These are phyloP conservation scores for Allomyces arbusculus DNA, from an alignment of 192 early-diverging fungal genomes.

Conservation along the genomic window DNA sequence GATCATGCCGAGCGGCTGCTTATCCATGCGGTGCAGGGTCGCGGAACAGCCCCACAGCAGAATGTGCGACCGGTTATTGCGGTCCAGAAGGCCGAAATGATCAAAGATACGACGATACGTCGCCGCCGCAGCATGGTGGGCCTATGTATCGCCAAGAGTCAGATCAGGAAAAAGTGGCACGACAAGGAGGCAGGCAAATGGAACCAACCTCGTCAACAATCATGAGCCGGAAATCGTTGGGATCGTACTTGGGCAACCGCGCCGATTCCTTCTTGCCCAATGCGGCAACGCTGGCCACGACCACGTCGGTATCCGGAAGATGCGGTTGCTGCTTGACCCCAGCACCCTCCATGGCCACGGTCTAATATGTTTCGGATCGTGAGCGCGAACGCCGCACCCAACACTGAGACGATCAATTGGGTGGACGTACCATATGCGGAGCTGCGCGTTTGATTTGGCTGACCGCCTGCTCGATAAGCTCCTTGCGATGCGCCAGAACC, in stretches of 20 bases:
- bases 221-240: conserved; percentile 57
- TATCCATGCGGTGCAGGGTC: conserved; percentile 69
- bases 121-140: conserved; percentile 68
- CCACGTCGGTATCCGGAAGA: conserved; percentile 34
- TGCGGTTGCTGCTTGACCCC: conserved; percentile 38
- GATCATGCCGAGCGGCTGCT: conserved; percentile 30
- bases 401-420: background rate
- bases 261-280: conserved; percentile 29
- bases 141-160: conserved; percentile 16
- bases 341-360: conserved; percentile 30
- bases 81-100: conserved; percentile 34
- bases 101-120: conserved; percentile 53
- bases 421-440: conserved; percentile 28
- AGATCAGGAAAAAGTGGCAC: background rate
- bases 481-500: conserved; percentile 73
- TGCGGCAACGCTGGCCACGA: conserved; percentile 57
- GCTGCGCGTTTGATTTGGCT: conserved; percentile 36
- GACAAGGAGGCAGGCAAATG: background rate
- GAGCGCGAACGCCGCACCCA: background rate
- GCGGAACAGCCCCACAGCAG: conserved; percentile 87
- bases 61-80: conserved; percentile 19
- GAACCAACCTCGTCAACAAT: conserved; percentile 55
- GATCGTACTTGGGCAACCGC: conserved; percentile 45
- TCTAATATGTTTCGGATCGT: background rate
- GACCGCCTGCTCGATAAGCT: conserved; percentile 64